phyloP scores from a whole-genome alignment of 2,329 filamentous ascomycete genomes.

The Alternaria ventricosa region DNA sequence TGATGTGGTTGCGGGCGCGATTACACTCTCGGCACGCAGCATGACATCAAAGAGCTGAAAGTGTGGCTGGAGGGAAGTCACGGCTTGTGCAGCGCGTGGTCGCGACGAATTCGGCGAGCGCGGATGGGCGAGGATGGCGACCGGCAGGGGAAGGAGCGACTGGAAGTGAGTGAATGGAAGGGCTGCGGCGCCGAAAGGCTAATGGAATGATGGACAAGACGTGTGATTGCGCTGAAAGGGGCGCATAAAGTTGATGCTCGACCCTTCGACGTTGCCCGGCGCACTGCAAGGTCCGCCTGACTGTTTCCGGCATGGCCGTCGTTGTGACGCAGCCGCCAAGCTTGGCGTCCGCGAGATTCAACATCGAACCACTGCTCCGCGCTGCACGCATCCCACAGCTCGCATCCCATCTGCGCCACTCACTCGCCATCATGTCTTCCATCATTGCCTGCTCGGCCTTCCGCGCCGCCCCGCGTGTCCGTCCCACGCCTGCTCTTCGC shows the following conservation, averaged over 20 bases:
- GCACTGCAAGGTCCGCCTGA: constrained; percentile 22
- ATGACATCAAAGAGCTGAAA: constrained; percentile 37
- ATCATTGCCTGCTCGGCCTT: constrained; percentile 55
- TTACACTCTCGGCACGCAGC: constrained; percentile 30
- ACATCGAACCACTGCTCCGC: constrained; percentile 27
- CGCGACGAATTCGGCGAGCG: constrained; percentile 8
- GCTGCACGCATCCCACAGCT: constrained; percentile 22
- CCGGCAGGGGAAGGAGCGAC: constrained; percentile 15
- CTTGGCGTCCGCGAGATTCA: constrained; percentile 23
- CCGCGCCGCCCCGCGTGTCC: constrained; percentile 55
- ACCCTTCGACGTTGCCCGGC: constrained; percentile 4
- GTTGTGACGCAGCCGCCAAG: constrained; percentile 21
- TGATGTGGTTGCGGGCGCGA: constrained; percentile 35
- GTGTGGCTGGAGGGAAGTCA: background rate
- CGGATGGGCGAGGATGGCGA: constrained; percentile 3
- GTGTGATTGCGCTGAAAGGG: constrained; percentile 22
- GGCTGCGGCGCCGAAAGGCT: constrained; percentile 20
- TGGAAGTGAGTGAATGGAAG: constrained; percentile 26
- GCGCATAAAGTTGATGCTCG: constrained; percentile 21
- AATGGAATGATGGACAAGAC: background rate
- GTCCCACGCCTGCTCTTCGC: constrained; percentile 42
- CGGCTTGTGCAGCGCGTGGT: background rate
- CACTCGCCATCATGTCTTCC: constrained; percentile 52
- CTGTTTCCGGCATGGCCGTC: constrained; percentile 14
- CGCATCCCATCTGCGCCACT: constrained; percentile 7